A percentile compares a stretch with the other conserved stretches of the same genome.
Evolutionary conservation across 73 alveolate genomes (phyloP).

Genomic region (Paramecium primaurelia): DNA sequence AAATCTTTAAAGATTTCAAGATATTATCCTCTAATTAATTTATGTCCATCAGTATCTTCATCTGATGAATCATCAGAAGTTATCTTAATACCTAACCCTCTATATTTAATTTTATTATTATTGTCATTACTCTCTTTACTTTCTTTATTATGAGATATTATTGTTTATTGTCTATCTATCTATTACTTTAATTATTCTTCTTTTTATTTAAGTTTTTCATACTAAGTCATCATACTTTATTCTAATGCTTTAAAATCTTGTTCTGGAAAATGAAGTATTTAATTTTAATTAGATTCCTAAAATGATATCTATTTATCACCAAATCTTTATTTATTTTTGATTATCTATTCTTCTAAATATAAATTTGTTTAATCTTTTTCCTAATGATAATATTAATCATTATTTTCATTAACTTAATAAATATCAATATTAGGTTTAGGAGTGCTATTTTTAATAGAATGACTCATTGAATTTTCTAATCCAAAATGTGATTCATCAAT

Average conservation of each 20-base stretch:
- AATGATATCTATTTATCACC: background rate
- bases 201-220: background rate
- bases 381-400: background rate
- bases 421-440: background rate
- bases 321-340: background rate
- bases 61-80: background rate
- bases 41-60: background rate
- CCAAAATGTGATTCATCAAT: background rate
- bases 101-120: background rate
- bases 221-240: background rate
- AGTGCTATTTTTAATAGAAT: background rate
- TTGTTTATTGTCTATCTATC: background rate
- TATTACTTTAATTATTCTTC: background rate
- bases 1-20: background rate
- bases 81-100: background rate
- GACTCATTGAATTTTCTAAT: background rate
- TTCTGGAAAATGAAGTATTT: background rate
- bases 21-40: background rate
- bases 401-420: background rate
- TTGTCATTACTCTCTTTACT: background rate
- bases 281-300: background rate
- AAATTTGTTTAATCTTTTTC: background rate
- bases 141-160: background rate
- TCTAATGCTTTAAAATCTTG: background rate
- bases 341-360: background rate